Evolutionary conservation across 1,139 yeast genomes (phyloP), one percentile per base, ranked within the genome.

Genomic region (Candida labiduridarum): DNA sequence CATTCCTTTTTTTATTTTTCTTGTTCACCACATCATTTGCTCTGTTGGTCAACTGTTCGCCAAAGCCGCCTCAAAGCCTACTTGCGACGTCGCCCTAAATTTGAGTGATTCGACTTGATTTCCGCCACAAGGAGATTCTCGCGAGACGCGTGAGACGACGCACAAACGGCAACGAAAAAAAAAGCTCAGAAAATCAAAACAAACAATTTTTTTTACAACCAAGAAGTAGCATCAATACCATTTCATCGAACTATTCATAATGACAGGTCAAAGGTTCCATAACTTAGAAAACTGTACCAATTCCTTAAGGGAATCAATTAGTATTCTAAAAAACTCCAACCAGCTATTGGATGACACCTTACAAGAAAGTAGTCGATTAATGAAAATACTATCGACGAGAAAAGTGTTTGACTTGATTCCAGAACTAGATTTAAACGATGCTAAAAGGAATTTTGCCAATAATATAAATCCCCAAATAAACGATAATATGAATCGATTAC

Each of bases 391-490:
- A 22, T 54, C 59, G 31, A 71, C 79, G 10, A 63, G 68, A 22
- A 68, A 69, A 48, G 76, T 74, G 33, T 76, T 71, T 61, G 79
- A 76, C 7, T 56, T 76, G 34, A 72, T 74, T 1, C 78, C 81
- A 0, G 76, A 72, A 51, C 60, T 62, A 52, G 81, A 76, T 54
- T 54, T 75, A 35, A 65, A 64, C n/a, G 67, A 71, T 54, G 78
- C 79, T n/a, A 70, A 68, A 48, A 59, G 59, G 46, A 60, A 63
- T 35, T 64, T 72, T 48, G 62, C 64, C 45, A 58, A 59, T 27
- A 71, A 68, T 30, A 61, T 69, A 12, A 64, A 67, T 36, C 79
- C 79, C 1, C 73, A 73, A 49, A 67, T 79, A 10, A 60, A 64
- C 6, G 63, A 61, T 7, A 54, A 76, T 25, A 59, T 69, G 44